These are phyloP conservation scores for Tolypocladium tropicale DNA, from an alignment of 2,329 filamentous ascomycete genomes.

Conservation along the genomic window DNA sequence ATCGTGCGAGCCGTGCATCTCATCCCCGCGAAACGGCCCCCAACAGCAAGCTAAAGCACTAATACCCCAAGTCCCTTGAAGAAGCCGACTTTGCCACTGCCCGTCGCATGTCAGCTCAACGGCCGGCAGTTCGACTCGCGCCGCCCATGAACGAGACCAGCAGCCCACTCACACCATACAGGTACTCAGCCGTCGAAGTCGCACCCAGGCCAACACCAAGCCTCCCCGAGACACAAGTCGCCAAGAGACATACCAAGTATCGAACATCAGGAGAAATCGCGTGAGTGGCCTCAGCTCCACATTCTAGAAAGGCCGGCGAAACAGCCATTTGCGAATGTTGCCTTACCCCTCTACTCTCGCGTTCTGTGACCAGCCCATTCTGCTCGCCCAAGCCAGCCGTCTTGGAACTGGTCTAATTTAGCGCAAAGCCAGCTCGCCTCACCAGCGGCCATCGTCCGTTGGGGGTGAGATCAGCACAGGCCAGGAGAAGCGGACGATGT, in stretches of 20 bases:
- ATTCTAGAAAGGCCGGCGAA: neutral
- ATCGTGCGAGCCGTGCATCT: neutral
- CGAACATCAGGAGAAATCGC: neutral
- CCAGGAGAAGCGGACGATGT: neutral
- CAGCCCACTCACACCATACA: neutral
- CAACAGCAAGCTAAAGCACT: neutral
- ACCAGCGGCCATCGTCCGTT: neutral
- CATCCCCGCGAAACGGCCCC: neutral
- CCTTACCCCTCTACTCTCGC: neutral
- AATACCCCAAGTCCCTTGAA: neutral
- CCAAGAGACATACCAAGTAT: neutral
- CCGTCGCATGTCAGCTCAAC: slow-evolving; percentile 1
- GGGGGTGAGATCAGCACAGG: neutral
- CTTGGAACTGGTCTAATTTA: neutral
- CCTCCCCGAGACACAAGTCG: neutral
- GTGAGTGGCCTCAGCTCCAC: neutral
- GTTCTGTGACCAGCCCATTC: too few species aligned
- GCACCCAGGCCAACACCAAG: neutral
- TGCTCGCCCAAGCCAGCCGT: neutral
- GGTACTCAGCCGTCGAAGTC: neutral
- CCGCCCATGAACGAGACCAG: neutral
- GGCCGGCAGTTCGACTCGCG: neutral
- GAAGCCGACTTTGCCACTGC: neutral
- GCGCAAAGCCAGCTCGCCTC: neutral
- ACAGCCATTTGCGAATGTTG: neutral